phyloP scores from a whole-genome alignment of 768 basidiomycete genomes.

The Lactarius vividus region DNA sequence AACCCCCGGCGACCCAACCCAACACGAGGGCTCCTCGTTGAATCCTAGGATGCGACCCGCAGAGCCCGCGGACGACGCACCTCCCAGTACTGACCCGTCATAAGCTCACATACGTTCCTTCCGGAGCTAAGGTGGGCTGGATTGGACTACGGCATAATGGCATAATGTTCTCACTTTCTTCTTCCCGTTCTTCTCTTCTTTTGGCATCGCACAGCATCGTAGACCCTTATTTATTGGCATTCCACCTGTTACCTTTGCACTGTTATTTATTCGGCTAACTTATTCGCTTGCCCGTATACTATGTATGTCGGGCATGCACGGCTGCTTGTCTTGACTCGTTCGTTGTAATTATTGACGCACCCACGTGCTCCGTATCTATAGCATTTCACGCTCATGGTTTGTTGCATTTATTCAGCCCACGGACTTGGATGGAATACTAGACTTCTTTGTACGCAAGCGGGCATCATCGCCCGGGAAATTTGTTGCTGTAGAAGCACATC shows the following conservation, averaged over 20 bases:
- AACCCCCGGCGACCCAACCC: not conserved
- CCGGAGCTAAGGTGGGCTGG: not conserved
- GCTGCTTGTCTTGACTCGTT: constrained; percentile 1
- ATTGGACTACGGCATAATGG: constrained; percentile 8
- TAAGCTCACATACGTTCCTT: constrained; percentile 10
- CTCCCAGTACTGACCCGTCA: not conserved
- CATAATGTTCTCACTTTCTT: constrained; percentile 5
- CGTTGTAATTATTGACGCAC: constrained; percentile 12
- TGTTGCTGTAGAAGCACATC: not conserved
- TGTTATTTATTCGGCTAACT: constrained; percentile 24
- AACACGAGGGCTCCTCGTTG: constrained; percentile 3
- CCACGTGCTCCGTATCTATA: not conserved
- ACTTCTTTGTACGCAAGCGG: constrained; percentile 4
- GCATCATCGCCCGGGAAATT: not conserved
- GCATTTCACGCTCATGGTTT: constrained; percentile 6
- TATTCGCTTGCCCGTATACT: constrained; percentile 14
- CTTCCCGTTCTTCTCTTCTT: constrained; percentile 5
- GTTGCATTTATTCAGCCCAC: constrained; percentile 7
- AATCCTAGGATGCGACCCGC: constrained; percentile 1
- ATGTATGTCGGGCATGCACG: not conserved
- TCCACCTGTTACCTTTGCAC: constrained; percentile 20
- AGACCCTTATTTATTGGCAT: constrained; percentile 22
- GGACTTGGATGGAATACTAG: not conserved
- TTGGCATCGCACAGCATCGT: constrained; percentile 14
- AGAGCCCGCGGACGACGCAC: constrained; percentile 12